Percentiles rank a stretch among this genome's conserved stretches.
Evolutionary conservation across 2,329 filamentous ascomycete species (phyloP).

Genomic region (Cordyceps sp.): DNA sequence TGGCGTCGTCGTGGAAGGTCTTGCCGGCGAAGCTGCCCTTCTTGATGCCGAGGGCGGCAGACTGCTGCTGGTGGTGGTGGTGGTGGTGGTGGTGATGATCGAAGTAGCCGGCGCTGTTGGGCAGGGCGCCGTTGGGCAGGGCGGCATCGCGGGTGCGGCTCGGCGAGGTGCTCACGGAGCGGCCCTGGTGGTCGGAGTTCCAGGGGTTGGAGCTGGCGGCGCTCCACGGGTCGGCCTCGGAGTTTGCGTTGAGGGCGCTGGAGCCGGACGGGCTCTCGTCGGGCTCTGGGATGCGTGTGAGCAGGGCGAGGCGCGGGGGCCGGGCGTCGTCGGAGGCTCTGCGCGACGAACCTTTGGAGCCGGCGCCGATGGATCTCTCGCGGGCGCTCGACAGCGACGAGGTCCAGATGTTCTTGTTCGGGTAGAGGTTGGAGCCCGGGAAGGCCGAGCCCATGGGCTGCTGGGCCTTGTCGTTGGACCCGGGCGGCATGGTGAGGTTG

Average conservation of each 20-base stretch:
- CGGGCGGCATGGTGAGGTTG: slow-evolving; percentile 19
- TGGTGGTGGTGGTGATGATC: slow-evolving; percentile 22
- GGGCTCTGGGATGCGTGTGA: slow-evolving; percentile 9
- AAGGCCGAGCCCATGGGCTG: slow-evolving; percentile 25
- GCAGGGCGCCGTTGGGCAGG: slow-evolving; percentile 22
- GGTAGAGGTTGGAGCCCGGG: slow-evolving; percentile 17
- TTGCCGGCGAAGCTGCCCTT: slow-evolving; percentile 10
- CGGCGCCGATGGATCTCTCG: slow-evolving; percentile 20
- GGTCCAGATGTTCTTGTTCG: slow-evolving; percentile 20
- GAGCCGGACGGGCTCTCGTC: slow-evolving; percentile 43
- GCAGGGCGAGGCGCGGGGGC: slow-evolving; percentile 1
- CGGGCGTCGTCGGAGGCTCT: background rate
- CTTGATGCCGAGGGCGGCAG: slow-evolving; percentile 27
- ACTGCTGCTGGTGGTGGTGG: too few relatives aligned
- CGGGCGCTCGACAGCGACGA: slow-evolving; percentile 24
- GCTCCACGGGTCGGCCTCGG: slow-evolving; percentile 50
- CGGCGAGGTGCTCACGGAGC: slow-evolving; percentile 40
- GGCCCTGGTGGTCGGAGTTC: slow-evolving; percentile 29
- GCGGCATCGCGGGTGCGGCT: slow-evolving; percentile 32
- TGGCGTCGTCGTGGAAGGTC: slow-evolving; percentile 9
- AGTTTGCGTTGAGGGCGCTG: slow-evolving; percentile 49
- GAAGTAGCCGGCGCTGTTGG: slow-evolving; percentile 28
- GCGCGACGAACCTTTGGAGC: slow-evolving; percentile 28
- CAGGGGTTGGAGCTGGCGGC: slow-evolving; percentile 31
- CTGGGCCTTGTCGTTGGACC: slow-evolving; percentile 13